Evolutionary conservation across 345 rosid genomes (phyloP).

Genomic region (Aquilaria yunnanensis): DNA sequence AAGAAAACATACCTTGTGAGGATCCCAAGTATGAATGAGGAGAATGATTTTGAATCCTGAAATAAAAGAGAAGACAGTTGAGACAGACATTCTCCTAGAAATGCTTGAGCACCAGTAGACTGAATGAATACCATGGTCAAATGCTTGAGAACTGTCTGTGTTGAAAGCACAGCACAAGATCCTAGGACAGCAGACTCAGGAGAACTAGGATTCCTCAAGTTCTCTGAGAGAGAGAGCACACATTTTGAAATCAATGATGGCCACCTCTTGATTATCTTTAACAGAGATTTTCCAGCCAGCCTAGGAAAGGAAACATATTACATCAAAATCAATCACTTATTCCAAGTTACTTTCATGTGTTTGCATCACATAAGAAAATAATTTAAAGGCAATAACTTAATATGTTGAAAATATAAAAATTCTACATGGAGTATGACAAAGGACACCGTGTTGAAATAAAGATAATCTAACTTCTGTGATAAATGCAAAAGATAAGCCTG

Average conservation of each 20-base stretch:
- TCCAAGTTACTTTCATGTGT: background rate
- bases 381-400: too few species aligned
- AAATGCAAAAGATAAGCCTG: too few species aligned
- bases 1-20: slow-evolving; percentile 61
- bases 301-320: slow-evolving; percentile 36
- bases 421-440: too few species aligned
- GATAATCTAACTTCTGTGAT: too few species aligned
- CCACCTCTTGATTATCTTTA: slow-evolving; percentile 95
- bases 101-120: slow-evolving; percentile 16
- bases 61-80: slow-evolving; percentile 31
- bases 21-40: slow-evolving; percentile 75
- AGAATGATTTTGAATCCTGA: slow-evolving; percentile 82
- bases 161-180: slow-evolving; percentile 85
- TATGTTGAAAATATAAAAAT: too few species aligned
- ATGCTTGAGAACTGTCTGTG: slow-evolving; percentile 94
- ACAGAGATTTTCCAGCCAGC: slow-evolving; percentile 88
- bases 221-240: slow-evolving; percentile 60
- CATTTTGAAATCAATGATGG: slow-evolving; percentile 84
- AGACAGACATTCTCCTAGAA: slow-evolving; percentile 15
- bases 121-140: slow-evolving; percentile 62
- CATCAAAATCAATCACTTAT: slow-evolving; percentile 3
- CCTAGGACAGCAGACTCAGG: slow-evolving; percentile 84
- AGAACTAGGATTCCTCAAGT: slow-evolving; percentile 52
- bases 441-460: too few species aligned
- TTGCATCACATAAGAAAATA: background rate